Evolutionary conservation across 257 asterid species (phyloP), one percentile per base, ranked within the genome.

Genomic region (Rubia yunnanensis): DNA sequence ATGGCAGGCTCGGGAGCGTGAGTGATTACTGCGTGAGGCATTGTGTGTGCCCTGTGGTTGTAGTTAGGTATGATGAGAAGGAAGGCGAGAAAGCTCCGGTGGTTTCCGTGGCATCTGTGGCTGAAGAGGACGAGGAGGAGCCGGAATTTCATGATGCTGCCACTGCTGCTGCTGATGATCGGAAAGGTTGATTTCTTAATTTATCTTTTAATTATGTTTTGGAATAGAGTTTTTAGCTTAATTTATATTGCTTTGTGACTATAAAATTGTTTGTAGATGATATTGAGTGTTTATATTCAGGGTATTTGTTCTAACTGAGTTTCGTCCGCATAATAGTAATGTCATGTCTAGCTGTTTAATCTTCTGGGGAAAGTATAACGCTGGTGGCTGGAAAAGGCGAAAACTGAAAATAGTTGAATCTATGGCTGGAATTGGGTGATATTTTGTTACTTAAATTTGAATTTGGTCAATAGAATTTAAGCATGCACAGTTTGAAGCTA

Each of bases 1-100:
- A 86, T 73, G 95, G 85, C 34, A 83, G 97, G 85, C 88, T 91
- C 32, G 96, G 97, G 31, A 91, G 96, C 77, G 95, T 91, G 1
- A 91, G 97, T 79, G 97, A 91, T 86, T 91, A 91, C 77, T 91
- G 96, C 74, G 97, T 91, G 10, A 86, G 97, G 87, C 97, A 91
- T 69, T 91, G 95, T 52, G 96, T 91, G 13, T 91, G 96, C 63
- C 97, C 96, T 18, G 97, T 91, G 24, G 97, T 91, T 65, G 97
- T 90, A 17, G 95, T 91, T 17, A 78, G 97, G 60, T 88, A 80
- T 11, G 97, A 84, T 67, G 95, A 87, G 64, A 86, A 82, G 80
- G 89, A 81, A 1, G 68, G 3, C 3, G 82, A 71, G 44, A 79
- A 67, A 23, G 78, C 67, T 39, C 83, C 95, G 0, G 72, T 82